Evolutionary conservation across 2,329 filamentous ascomycete species (phyloP).

Genomic region (Tothia fuscella): DNA sequence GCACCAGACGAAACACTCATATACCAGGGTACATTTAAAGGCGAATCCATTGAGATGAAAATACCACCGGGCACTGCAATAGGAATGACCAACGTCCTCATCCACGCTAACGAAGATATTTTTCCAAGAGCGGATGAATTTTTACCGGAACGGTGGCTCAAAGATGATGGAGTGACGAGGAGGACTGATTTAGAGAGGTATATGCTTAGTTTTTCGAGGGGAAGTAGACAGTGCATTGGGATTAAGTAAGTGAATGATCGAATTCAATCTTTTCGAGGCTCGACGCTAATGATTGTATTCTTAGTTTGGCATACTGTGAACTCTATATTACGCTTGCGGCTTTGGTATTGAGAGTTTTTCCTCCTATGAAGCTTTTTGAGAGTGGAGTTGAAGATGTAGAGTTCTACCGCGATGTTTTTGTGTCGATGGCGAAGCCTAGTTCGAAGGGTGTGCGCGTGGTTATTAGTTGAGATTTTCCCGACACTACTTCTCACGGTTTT

Average conservation of each 20-base stretch:
- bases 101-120: conserved; percentile 22
- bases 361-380: conserved; percentile 11
- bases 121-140: conserved; percentile 12
- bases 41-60: neutral
- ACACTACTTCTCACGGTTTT: conserved; percentile 17
- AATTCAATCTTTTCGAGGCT: neutral
- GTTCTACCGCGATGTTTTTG: conserved; percentile 10
- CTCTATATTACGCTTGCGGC: conserved; percentile 10
- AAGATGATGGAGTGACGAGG: conserved; percentile 22
- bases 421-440: conserved; percentile 1
- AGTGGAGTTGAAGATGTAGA: conserved; percentile 10
- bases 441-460: conserved; percentile 7
- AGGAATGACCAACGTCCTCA: conserved; percentile 12
- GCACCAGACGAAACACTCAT: conserved; percentile 14
- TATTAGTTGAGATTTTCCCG: conserved; percentile 12
- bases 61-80: conserved; percentile 13
- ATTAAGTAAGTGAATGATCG: conserved; percentile 45
- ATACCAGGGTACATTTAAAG: conserved; percentile 5
- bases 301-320: conserved; percentile 11
- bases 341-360: conserved; percentile 8
- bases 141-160: conserved; percentile 42
- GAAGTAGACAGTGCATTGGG: conserved; percentile 53
- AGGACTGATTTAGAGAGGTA: conserved; percentile 36
- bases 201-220: conserved; percentile 55
- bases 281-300: neutral